Evolutionary conservation across 2,329 filamentous ascomycete species (phyloP), one percentile per base, ranked within the genome.

Genomic region (Endocalyx cinctus): DNA sequence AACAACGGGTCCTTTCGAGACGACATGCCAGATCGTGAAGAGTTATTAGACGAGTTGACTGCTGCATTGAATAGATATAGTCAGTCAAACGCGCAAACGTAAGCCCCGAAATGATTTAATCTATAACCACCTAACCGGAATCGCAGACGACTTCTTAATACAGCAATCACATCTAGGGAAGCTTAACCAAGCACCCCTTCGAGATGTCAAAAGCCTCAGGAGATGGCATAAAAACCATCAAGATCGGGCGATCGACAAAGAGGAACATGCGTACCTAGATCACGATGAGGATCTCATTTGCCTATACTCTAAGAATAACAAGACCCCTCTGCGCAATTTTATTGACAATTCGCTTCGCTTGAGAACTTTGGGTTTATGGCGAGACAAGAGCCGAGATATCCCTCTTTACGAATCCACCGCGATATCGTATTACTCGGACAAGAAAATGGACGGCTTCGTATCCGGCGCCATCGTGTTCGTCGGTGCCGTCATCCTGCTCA

Each of bases 401-500:
- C n/a, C n/a, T n/a, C n/a, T n/a, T n/a, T n/a, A 34, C 10, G 38
- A 38, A 28, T 22, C 27, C 10, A 32, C 23, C 16, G 23, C 34
- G 11, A 18, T 41, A 7, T 30, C 30, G 2, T 40, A 43, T 15
- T 46, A 41, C 32, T 46, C 43, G 2, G 39, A 45, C 7, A 29
- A 34, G 4, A 30, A 25, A 10, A 39, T 54, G 15, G 50, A 58
- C 27, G 15, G 10, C 2, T 54, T 54, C 20, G 42, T 48, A 3
- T 52, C 47, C 1, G 32, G 31, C 0, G 10, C 45, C 2, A 55
- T 58, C 15, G 33, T 50, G 3, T 6, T 22, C 1, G 23, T 57
- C 6, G 59, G 55, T 0, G 31, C 46, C 2, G 33, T 31, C 2
- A 56, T 63, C 48, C 43, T 61, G 8, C 42, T 62, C 17, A 43